Percentiles rank a stretch among this genome's conserved stretches.
Conservation (phyloP, 768 basidiomycete species). For the Rhodotorula taiwanensis region DNA sequence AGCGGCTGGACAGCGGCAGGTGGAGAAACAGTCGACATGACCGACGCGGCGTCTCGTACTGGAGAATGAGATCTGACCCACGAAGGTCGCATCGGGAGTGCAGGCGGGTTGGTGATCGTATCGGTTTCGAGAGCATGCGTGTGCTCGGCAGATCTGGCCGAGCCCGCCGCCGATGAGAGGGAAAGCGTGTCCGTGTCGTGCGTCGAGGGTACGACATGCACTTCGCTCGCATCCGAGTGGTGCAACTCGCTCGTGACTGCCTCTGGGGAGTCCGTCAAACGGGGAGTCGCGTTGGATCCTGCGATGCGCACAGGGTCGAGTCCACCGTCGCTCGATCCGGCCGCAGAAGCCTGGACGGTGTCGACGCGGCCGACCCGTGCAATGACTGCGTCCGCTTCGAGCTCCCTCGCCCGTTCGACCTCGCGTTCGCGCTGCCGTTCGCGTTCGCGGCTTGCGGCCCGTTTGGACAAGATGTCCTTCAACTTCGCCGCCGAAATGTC, state of each 20-base stretch:
- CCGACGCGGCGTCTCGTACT: background rate
- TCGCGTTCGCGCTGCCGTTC: constrained; percentile 7
- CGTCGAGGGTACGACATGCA: background rate
- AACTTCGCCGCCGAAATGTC: constrained; percentile 19
- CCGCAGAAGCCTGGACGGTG: no score
- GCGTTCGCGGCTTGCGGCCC: constrained; percentile 22
- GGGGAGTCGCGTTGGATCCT: no score
- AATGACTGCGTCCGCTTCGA: background rate
- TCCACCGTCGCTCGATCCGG: no score
- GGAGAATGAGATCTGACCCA: constrained; percentile 2
- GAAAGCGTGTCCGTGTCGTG: background rate
- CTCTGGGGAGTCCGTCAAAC: no score
- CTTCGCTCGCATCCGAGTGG: no score
- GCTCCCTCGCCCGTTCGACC: background rate
- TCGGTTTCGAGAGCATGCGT: background rate
- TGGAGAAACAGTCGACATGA: background rate
- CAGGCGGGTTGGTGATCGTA: background rate
- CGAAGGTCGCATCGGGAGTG: constrained; percentile 3
- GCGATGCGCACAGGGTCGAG: no score
- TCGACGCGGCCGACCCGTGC: no score
- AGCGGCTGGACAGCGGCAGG: background rate
- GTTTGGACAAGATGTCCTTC: constrained; percentile 17
- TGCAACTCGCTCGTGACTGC: no score
- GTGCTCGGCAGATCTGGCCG: background rate
- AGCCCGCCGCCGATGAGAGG: background rate